Evolutionary conservation across 2,329 filamentous ascomycete genomes (phyloP), one percentile per base, ranked within the genome.

Genomic region (Talaromyces amestolkiae): DNA sequence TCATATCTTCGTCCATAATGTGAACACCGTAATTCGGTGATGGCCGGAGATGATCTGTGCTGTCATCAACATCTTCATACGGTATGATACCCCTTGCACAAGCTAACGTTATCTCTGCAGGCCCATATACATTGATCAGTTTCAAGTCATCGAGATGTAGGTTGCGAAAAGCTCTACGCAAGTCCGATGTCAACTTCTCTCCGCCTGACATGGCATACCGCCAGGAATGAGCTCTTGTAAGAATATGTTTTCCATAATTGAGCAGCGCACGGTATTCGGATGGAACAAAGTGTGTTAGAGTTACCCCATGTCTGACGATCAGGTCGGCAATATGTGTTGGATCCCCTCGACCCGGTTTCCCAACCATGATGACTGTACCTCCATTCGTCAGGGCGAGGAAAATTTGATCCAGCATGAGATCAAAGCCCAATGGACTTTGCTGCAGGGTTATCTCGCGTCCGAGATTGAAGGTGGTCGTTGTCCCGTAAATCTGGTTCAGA

Each of bases 1-100:
- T 65, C 4, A 79, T 61, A 1, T 79, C 41, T 3, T 74, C 66
- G 67, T 82, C 81, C 0, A 83, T 35, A 43, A 84, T 74, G 65
- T 77, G 78, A 39, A 74, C 39, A 0, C 66, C 62, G 56, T 76
- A 78, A 66, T 81, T 81, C 1, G 77, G 74, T 6, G 79, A 49
- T 2, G 75, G 59, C 4, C 64, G 47, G 11, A 43, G 35, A 11
- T 15, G 9, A 45, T 54, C 49, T 15, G 3, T 37, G 15, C 13
- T 33, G 17, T 45, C 11, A 54, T 63, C 49, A 22, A 11, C 15
- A 17, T 56, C 61, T 1, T 3, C 3, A 10, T 31, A 56, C 9
- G 47, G 33, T 1, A 56, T 49, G 33, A 33, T 17, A 9, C 61
- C 61, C 9, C 24, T 45, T 1, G 49, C 39, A 24, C 35, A 43